Conservation (phyloP, 495 filamentous ascomycete genomes). For the Lichenothelia convexa region DNA sequence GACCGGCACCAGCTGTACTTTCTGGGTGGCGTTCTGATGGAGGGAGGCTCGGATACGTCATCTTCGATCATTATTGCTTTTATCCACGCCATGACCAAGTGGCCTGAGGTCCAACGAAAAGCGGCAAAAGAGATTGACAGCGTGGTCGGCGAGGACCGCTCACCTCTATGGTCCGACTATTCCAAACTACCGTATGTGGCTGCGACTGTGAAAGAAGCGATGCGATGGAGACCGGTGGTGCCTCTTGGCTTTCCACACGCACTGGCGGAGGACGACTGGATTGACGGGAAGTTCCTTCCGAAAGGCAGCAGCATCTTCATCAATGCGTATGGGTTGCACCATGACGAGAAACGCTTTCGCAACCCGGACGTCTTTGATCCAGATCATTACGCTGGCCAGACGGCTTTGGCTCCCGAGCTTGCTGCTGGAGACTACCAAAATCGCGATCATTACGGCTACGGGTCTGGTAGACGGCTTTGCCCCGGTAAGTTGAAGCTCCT, state of each 20-base stretch:
- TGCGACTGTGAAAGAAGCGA: constrained; percentile 11
- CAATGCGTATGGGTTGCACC: constrained; percentile 13
- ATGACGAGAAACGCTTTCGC: constrained; percentile 7
- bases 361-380: constrained; percentile 13
- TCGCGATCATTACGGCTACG: constrained; percentile 15
- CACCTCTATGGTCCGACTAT: constrained; percentile 9
- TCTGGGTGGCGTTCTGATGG: constrained; percentile 16
- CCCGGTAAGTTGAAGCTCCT: constrained; percentile 9
- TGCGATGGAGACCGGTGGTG: constrained; percentile 13
- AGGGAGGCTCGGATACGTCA: constrained; percentile 32
- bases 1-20: constrained; percentile 12
- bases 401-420: constrained; percentile 9
- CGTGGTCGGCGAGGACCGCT: constrained; percentile 10
- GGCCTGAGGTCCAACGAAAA: constrained; percentile 22
- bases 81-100: constrained; percentile 27
- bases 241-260: constrained; percentile 12
- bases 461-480: constrained; percentile 11
- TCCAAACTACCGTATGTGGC: constrained; percentile 10
- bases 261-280: constrained; percentile 11
- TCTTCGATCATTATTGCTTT: constrained; percentile 20
- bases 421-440: constrained; percentile 7
- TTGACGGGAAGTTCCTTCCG: constrained; percentile 12
- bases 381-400: constrained; percentile 9
- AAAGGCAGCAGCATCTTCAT: constrained; percentile 12
- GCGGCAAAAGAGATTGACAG: constrained; percentile 19